Evolutionary conservation across 495 filamentous ascomycete species (phyloP).

Genomic region (Podospora didyma): DNA sequence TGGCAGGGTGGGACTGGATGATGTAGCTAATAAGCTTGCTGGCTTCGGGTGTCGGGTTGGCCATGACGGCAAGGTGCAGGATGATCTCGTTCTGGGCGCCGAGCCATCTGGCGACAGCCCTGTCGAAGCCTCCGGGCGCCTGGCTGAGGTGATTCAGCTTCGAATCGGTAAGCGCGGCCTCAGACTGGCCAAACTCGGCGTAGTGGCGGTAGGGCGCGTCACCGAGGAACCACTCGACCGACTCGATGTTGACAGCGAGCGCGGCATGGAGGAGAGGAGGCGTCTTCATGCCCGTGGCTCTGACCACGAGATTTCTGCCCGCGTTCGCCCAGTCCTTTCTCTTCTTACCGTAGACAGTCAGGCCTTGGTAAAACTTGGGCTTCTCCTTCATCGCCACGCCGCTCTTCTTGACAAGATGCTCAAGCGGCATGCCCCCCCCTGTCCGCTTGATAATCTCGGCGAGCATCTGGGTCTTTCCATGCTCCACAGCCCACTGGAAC

Average conservation of each 20-base stretch:
- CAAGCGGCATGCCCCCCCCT: slow-evolving; percentile 63
- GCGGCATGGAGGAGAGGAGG: slow-evolving; percentile 62
- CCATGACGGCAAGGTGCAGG: slow-evolving; percentile 62
- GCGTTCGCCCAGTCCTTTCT: slow-evolving; percentile 54
- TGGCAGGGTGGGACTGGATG: slow-evolving; percentile 49
- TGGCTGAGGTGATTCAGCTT: slow-evolving; percentile 52
- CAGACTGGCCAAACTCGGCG: slow-evolving; percentile 54
- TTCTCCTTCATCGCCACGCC: slow-evolving; percentile 56
- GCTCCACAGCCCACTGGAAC: slow-evolving; percentile 27
- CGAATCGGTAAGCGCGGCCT: slow-evolving; percentile 48
- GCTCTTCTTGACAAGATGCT: slow-evolving; percentile 53
- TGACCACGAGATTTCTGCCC: slow-evolving; percentile 37
- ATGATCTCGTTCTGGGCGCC: slow-evolving; percentile 54
- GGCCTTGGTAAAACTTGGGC: slow-evolving; percentile 64
- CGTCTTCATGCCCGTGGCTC: slow-evolving; percentile 18
- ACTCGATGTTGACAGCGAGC: slow-evolving; percentile 49
- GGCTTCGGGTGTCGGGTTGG: slow-evolving; percentile 30
- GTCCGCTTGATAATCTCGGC: slow-evolving; percentile 40
- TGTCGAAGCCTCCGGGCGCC: slow-evolving; percentile 55
- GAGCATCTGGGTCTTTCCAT: slow-evolving; percentile 37
- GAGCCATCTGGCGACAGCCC: slow-evolving; percentile 58
- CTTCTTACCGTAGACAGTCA: slow-evolving; percentile 57
- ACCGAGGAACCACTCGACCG: slow-evolving; percentile 66
- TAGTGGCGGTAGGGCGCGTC: slow-evolving; percentile 60
- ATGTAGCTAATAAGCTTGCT: slow-evolving; percentile 58